Evolutionary conservation across 805 yeast genomes (phyloP).

Genomic region (Lipomyces spencermartinsiae): DNA sequence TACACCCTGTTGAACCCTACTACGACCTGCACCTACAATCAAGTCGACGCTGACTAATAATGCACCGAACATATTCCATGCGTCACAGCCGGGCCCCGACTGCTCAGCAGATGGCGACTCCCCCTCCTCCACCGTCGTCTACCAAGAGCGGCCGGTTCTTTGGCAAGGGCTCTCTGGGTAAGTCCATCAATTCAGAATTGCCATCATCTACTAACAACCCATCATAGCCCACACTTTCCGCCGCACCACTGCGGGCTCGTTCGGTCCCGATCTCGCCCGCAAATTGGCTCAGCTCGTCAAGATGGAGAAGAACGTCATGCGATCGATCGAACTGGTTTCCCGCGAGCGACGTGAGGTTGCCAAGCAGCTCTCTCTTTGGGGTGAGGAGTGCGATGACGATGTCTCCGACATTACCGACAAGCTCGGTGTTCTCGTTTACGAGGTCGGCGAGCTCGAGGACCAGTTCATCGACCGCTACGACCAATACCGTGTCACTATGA

Average conservation of each 20-base stretch:
- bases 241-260: slow-evolving; percentile 63
- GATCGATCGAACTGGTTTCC: slow-evolving; percentile 90
- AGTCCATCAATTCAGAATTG: neutral
- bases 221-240: slow-evolving; percentile 40
- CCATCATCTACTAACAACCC: neutral
- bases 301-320: slow-evolving; percentile 95
- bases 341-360: slow-evolving; percentile 96
- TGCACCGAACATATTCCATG: slow-evolving; percentile 98
- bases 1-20: neutral
- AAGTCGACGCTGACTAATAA: slow-evolving; percentile 43
- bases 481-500: slow-evolving; percentile 94
- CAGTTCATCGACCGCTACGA: slow-evolving; percentile 98
- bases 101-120: slow-evolving; percentile 90
- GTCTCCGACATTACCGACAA: slow-evolving; percentile 97
- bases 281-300: slow-evolving; percentile 90
- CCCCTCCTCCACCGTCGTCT: slow-evolving; percentile 94
- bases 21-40: neutral
- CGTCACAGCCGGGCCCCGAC: slow-evolving; percentile 97
- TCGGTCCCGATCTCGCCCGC: slow-evolving; percentile 94
- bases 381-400: slow-evolving; percentile 97
- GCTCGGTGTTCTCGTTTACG: slow-evolving; percentile 92
- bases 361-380: slow-evolving; percentile 96
- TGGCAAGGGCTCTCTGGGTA: slow-evolving; percentile 53
- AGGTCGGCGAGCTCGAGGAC: slow-evolving; percentile 97
- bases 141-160: slow-evolving; percentile 85